These are phyloP conservation scores for Exutisphaerella laricina DNA, from an alignment of 2,329 filamentous ascomycete genomes.

Conservation along the genomic window DNA sequence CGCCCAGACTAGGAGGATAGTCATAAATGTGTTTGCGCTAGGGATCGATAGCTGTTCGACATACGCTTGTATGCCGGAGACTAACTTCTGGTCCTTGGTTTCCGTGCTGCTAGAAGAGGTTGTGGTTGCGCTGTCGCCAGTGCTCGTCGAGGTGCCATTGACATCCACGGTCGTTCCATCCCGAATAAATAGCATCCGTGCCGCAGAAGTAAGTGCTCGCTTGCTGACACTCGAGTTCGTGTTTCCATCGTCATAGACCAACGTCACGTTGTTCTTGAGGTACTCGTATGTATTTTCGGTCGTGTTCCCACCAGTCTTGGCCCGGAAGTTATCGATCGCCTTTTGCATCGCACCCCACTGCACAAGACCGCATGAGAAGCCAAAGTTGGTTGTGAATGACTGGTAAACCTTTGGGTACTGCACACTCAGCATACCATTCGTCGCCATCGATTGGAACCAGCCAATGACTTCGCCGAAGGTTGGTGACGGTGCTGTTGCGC, in stretches of 20 bases:
- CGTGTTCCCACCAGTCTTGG: conserved; percentile 76
- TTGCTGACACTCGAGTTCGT: conserved; percentile 31
- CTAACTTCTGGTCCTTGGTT: conserved; percentile 48
- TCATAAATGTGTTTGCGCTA: conserved; percentile 92
- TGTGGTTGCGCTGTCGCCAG: conserved; percentile 21
- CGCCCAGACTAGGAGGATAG: conserved; percentile 78
- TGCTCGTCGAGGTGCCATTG: conserved; percentile 37
- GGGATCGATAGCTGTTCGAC: conserved; percentile 82
- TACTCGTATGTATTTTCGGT: conserved; percentile 70
- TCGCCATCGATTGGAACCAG: conserved; percentile 89
- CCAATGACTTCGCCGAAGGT: conserved; percentile 79
- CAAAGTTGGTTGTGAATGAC: conserved; percentile 89
- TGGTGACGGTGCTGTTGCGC: conserved; percentile 65
- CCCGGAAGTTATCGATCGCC: conserved; percentile 78
- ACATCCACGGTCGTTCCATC: conserved; percentile 35
- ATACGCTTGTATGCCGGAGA: conserved; percentile 74
- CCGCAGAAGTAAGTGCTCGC: conserved; percentile 23
- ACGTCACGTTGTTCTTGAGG: conserved; percentile 71
- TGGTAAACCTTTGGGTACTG: conserved; percentile 81
- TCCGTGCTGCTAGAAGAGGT: conserved; percentile 29
- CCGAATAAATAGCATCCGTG: conserved; percentile 24
- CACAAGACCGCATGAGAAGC: conserved; percentile 78
- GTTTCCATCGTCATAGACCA: conserved; percentile 62
- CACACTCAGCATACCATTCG: conserved; percentile 94
- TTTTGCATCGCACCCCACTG: conserved; percentile 75